phyloP scores from a whole-genome alignment of 2,329 filamentous ascomycete species.

The Xylariaceae sp. region DNA sequence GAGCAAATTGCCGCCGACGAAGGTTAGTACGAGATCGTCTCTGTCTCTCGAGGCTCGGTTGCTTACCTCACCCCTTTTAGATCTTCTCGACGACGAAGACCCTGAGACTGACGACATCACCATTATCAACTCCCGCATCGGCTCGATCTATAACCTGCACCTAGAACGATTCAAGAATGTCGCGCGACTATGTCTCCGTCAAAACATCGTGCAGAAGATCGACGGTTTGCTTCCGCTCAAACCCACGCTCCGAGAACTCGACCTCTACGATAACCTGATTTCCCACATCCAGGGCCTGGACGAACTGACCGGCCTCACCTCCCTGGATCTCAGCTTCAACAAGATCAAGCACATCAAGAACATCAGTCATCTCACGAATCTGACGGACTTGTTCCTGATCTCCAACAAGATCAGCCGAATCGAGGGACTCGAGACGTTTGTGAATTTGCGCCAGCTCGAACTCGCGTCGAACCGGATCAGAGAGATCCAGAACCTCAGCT shows the following conservation, averaged over 20 bases:
- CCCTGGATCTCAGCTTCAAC: conserved; percentile 92
- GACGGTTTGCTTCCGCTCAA: conserved; percentile 65
- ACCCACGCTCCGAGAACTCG: conserved; percentile 70
- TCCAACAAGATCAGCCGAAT: conserved; percentile 91
- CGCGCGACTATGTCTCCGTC: conserved; percentile 77
- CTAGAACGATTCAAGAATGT: conserved; percentile 78
- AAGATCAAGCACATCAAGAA: conserved; percentile 99
- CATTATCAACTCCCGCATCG: conserved; percentile 79
- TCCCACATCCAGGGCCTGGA: conserved; percentile 81
- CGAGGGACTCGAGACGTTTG: conserved; percentile 72
- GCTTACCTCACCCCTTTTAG: conserved; percentile 34
- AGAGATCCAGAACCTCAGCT: conserved; percentile 79
- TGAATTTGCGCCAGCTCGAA: conserved; percentile 75
- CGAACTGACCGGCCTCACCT: conserved; percentile 66
- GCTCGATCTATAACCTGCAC: conserved; percentile 69
- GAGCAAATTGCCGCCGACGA: conserved; percentile 79
- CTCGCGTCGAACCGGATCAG: conserved; percentile 88
- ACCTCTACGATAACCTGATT: conserved; percentile 95
- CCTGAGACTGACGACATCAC: conserved; percentile 71
- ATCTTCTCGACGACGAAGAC: conserved; percentile 57
- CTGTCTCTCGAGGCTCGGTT: conserved; percentile 16
- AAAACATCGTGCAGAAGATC: conserved; percentile 81
- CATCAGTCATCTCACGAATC: conserved; percentile 66
- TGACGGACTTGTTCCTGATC: conserved; percentile 85
- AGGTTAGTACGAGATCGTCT: conserved; percentile 37